A percentile compares a stretch with the other conserved stretches of the same genome.
These are phyloP conservation scores for Cyberlindnera amylophila DNA, from an alignment of 805 yeast genomes.

Conservation along the genomic window DNA sequence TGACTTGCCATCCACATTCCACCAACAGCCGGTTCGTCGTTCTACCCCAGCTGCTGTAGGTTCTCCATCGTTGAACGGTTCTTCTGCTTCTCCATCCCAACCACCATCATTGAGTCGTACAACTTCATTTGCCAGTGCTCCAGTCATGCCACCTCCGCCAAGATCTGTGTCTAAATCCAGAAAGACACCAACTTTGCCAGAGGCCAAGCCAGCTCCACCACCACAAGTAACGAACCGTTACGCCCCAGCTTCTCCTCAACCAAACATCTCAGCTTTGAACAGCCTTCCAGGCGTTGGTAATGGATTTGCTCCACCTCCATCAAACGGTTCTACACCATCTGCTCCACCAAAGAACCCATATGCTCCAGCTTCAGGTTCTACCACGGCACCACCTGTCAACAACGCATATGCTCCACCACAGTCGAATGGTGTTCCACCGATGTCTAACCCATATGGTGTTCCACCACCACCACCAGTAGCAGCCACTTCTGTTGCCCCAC, in stretches of 20 bases:
- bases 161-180: constrained; percentile 28
- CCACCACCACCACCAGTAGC: constrained; percentile 23
- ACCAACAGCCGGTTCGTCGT: constrained; percentile 33
- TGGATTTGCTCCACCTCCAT: constrained; percentile 32
- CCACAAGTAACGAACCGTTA: constrained; percentile 31
- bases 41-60: constrained; percentile 43
- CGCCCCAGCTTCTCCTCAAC: constrained; percentile 28
- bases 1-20: constrained; percentile 57
- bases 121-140: constrained; percentile 26
- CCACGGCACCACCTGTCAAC: constrained; percentile 24
- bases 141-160: constrained; percentile 34
- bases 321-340: constrained; percentile 16
- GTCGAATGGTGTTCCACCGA: constrained; percentile 19
- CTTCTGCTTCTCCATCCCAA: constrained; percentile 18
- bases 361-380: constrained; percentile 28
- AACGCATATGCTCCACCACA: constrained; percentile 37
- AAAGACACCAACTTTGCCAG: constrained; percentile 14
- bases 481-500: constrained; percentile 12
- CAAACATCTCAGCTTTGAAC: constrained; percentile 15
- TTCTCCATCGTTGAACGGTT: constrained; percentile 20
- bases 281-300: constrained; percentile 14
- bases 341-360: constrained; percentile 32
- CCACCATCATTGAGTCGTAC: constrained; percentile 19
- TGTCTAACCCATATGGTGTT: constrained; percentile 40
- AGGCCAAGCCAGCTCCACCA: constrained; percentile 18